Conservation (phyloP, 2,329 filamentous ascomycete species). For the Ophiostoma pallidulum region DNA sequence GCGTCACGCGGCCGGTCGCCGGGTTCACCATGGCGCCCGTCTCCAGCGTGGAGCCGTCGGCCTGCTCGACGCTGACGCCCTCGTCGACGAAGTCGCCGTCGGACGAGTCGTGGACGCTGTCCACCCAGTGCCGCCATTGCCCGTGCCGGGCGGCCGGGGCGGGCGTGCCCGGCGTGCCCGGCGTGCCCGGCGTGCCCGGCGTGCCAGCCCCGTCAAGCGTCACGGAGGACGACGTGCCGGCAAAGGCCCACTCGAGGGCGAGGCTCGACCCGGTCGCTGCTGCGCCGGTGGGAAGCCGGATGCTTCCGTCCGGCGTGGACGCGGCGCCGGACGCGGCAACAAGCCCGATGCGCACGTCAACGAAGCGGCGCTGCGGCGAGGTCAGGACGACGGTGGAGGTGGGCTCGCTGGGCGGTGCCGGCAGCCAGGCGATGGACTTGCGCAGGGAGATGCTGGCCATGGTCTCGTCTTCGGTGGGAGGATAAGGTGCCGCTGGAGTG, state of each 20-base stretch:
- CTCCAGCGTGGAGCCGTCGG: conserved; percentile 40
- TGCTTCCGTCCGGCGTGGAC: conserved; percentile 7
- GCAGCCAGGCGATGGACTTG: conserved; percentile 50
- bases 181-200: conserved; percentile 16
- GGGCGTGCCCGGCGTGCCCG: conserved; percentile 18
- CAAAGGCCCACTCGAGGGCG: conserved; percentile 56
- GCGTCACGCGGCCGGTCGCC: conserved; percentile 35
- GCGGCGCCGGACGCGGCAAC: not conserved
- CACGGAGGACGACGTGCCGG: conserved; percentile 40
- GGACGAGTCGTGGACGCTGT: conserved; percentile 39
- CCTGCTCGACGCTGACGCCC: conserved; percentile 43
- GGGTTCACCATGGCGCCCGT: conserved; percentile 52
- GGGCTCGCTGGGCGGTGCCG: conserved; percentile 43
- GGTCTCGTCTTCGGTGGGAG: too few species aligned
- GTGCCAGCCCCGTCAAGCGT: too few species aligned
- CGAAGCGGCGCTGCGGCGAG: conserved; percentile 45
- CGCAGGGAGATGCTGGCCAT: conserved; percentile 47
- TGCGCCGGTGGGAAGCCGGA: too few species aligned
- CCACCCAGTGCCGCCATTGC: conserved; percentile 51
- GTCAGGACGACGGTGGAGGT: conserved; percentile 58
- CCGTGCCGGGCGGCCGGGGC: conserved; percentile 22
- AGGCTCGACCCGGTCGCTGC: not conserved
- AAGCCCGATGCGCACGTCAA: conserved; percentile 51
- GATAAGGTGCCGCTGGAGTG: too few species aligned
- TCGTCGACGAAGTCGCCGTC: conserved; percentile 38